phyloP scores from a whole-genome alignment of 2,329 filamentous ascomycete genomes.

The Ophiosphaerella herpotricha region DNA sequence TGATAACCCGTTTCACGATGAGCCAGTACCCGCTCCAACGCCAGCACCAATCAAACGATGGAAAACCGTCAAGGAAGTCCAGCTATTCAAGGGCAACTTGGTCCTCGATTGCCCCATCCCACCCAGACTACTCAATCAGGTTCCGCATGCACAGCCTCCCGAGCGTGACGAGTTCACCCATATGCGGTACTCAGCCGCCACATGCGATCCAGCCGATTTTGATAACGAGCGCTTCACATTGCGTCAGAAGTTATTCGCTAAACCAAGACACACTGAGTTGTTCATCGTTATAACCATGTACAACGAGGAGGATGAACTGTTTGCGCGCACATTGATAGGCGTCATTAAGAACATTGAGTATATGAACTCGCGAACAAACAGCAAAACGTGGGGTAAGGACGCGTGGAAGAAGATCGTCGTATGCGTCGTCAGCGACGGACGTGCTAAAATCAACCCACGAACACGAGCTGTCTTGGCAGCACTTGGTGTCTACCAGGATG shows the following conservation, averaged over 20 bases:
- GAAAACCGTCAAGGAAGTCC: constrained; percentile 99
- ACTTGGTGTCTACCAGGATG: constrained; percentile 96
- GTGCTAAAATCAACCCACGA: constrained; percentile 92
- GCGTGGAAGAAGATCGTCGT: constrained; percentile 99
- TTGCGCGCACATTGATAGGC: constrained; percentile 92
- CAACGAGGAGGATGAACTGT: constrained; percentile 96
- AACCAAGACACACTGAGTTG: constrained; percentile 88
- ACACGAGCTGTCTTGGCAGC: constrained; percentile 88
- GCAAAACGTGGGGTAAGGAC: constrained; percentile 97
- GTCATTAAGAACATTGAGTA: constrained; percentile 99
- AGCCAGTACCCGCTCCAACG: constrained; percentile 55
- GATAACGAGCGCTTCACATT: constrained; percentile 88
- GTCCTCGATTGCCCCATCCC: constrained; percentile 96
- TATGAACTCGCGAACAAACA: constrained; percentile 91
- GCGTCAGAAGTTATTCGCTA: constrained; percentile 88
- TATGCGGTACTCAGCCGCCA: constrained; percentile 93
- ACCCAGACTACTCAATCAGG: constrained; percentile 81
- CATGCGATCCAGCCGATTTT: constrained; percentile 89
- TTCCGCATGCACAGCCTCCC: constrained; percentile 76
- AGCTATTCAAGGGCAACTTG: constrained; percentile 93
- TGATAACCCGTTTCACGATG: constrained; percentile 45
- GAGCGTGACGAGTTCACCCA: constrained; percentile 87
- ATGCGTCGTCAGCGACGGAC: constrained; percentile 94
- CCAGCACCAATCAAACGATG: constrained; percentile 76
- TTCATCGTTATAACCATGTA: constrained; percentile 99